Evolutionary conservation across 139 green algal genomes (phyloP).

Genomic region (Volvox africanus): DNA sequence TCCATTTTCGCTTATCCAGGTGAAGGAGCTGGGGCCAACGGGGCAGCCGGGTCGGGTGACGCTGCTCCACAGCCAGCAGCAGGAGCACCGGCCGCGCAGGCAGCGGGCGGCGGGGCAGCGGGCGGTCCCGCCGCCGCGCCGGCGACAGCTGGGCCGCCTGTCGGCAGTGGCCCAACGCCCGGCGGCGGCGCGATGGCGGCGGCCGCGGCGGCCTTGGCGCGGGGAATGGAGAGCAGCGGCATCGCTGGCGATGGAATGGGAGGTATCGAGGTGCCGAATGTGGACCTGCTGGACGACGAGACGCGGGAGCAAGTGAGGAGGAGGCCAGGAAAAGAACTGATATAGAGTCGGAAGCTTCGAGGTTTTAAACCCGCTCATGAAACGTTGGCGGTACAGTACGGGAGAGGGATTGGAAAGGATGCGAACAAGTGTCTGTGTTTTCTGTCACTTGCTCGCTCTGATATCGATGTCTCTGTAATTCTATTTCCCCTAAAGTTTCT

Average conservation of each 20-base stretch:
- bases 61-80: neutral
- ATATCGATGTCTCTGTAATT: too few relatives aligned
- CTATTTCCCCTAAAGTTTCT: too few relatives aligned
- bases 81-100: neutral
- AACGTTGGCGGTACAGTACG: too few relatives aligned
- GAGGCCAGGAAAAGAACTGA: neutral
- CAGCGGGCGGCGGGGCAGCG: neutral
- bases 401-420: too few relatives aligned
- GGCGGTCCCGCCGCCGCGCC: neutral
- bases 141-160: neutral
- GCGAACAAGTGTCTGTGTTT: too few relatives aligned
- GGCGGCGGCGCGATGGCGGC: neutral
- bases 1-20: neutral
- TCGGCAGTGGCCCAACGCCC: neutral
- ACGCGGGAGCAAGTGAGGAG: constrained; percentile 48
- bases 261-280: constrained; percentile 41
- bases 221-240: neutral
- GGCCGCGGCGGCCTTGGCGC: neutral
- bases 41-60: neutral
- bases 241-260: neutral
- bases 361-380: too few relatives aligned
- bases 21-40: neutral
- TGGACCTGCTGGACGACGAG: constrained; percentile 54
- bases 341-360: too few relatives aligned
- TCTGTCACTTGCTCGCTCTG: too few relatives aligned